Evolutionary conservation across 176 grass and related monocot species (phyloP), one percentile per base, ranked within the genome.

Genomic region (Cocos nucifera): DNA sequence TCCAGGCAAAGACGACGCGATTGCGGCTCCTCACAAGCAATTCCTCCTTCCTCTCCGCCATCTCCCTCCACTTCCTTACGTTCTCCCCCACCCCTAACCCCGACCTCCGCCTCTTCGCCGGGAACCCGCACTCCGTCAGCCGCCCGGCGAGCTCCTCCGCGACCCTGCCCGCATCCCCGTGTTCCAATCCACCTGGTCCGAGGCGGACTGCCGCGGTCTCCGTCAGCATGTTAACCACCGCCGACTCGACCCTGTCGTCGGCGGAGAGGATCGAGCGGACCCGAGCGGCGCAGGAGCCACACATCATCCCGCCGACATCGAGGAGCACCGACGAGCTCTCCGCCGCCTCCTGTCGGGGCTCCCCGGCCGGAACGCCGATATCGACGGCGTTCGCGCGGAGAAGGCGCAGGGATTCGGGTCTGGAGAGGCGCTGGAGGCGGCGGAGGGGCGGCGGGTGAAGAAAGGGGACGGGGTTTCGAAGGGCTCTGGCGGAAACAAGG

Each of bases 221-320:
- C 25, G 76, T 81, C 69, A 91, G 76, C 65, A 97, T 89, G 63
- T 97, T 97, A 29, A 97, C 92, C 17, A 78, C 87, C 10, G 79
- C 73, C 28, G 79, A 83, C 61, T 91, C 83, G 9, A 91, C 87
- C 30, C 92, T 76, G 57, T 70, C 75, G 65, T 91, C 92, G 20
- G 87, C 75, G 2, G 77, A 69, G 20, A 97, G 84, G 60, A 97
- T 68, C 17, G 84, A 58, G 48, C 92, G 75, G 66, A 97, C 92
- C 24, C 87, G 80, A n/a, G 92, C 79, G 23, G 81, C 92, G 69
- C 92, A 97, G 35, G 81, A 87, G 39, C 84, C 92, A 67, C 92
- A 97, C 87, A 97, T 97, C 92, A 97, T 97, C 26, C 92, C 84
- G 57, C 81, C 69, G 56, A 97, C 92, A 58, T 97, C 87, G 61